Evolutionary conservation across 371 early-diverging fungal species (phyloP).

Genomic region (Nematocida sp.): DNA sequence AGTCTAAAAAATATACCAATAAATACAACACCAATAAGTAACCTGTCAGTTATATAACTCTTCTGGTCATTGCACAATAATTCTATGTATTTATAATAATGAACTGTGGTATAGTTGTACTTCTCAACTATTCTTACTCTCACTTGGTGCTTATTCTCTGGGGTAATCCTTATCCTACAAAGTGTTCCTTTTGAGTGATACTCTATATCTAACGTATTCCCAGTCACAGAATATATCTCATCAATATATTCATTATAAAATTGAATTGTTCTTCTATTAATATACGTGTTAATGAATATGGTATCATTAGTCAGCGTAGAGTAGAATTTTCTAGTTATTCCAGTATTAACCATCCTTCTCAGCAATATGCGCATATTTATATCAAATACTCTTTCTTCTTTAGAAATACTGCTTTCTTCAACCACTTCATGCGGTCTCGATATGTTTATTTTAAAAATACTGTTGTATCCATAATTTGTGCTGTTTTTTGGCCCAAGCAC

Average conservation of each 20-base stretch:
- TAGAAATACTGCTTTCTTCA: conserved; percentile 26
- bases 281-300: conserved; percentile 36
- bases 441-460: conserved; percentile 51
- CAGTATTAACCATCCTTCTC: conserved; percentile 6
- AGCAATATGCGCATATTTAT: conserved; percentile 27
- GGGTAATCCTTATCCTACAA: conserved; percentile 33
- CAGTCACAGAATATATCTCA: conserved; percentile 26
- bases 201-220: conserved; percentile 29
- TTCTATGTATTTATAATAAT: conserved; percentile 42
- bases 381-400: conserved; percentile 37
- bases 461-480: not conserved
- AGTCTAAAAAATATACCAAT: not conserved
- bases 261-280: conserved; percentile 55
- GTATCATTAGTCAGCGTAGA: conserved; percentile 25
- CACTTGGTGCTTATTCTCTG: not conserved
- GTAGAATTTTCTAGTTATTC: conserved; percentile 21
- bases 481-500: not conserved
- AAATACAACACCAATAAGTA: not conserved
- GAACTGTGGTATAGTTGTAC: conserved; percentile 58
- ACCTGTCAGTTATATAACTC: not conserved
- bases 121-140: conserved; percentile 43
- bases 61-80: not conserved
- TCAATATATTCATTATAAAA: conserved; percentile 56
- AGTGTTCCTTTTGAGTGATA: conserved; percentile 56
- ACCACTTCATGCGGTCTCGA: conserved; percentile 38